These are phyloP conservation scores for Austroboletus niveus DNA, from an alignment of 1,284 basidiomycete genomes.

Conservation along the genomic window DNA sequence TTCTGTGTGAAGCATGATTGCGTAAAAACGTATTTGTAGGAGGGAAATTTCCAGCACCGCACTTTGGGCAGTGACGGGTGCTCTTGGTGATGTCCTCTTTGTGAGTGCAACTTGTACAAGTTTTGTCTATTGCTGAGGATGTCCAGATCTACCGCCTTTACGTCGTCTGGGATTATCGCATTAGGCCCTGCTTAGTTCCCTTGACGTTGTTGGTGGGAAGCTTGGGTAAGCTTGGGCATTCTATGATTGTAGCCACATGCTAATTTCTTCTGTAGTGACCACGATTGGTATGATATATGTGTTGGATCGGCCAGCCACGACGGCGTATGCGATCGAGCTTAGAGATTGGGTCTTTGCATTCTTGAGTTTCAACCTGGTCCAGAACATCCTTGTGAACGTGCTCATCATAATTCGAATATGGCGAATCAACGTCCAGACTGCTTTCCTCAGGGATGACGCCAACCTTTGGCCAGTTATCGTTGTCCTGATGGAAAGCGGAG, in stretches of 20 bases:
- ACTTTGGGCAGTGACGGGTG: slow-evolving; percentile 7
- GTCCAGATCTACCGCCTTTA: slow-evolving; percentile 9
- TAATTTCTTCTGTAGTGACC: background rate
- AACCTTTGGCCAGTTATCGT: slow-evolving; percentile 8
- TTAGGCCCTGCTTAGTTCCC: slow-evolving; percentile 7
- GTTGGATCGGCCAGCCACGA: slow-evolving; percentile 1
- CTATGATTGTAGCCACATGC: background rate
- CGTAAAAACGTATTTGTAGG: background rate
- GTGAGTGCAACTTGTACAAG: background rate
- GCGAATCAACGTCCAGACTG: slow-evolving; percentile 1
- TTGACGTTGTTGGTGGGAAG: slow-evolving; percentile 4
- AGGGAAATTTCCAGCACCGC: slow-evolving; percentile 7
- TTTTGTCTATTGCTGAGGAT: background rate
- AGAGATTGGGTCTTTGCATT: slow-evolving; percentile 7
- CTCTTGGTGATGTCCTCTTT: slow-evolving; percentile 10
- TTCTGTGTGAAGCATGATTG: background rate
- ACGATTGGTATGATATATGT: slow-evolving; percentile 1
- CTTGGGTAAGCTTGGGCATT: background rate
- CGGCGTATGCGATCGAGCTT: slow-evolving; percentile 1
- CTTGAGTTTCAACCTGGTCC: slow-evolving; percentile 7
- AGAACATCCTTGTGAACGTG: slow-evolving; percentile 8
- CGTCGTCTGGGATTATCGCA: slow-evolving; percentile 4
- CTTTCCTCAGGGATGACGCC: background rate
- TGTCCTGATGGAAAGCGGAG: slow-evolving; percentile 11
- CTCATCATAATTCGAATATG: slow-evolving; percentile 9